Base-by-base conservation (phyloP, 768 basidiomycete species). In the Hydnomerulius pinastri region DNA sequence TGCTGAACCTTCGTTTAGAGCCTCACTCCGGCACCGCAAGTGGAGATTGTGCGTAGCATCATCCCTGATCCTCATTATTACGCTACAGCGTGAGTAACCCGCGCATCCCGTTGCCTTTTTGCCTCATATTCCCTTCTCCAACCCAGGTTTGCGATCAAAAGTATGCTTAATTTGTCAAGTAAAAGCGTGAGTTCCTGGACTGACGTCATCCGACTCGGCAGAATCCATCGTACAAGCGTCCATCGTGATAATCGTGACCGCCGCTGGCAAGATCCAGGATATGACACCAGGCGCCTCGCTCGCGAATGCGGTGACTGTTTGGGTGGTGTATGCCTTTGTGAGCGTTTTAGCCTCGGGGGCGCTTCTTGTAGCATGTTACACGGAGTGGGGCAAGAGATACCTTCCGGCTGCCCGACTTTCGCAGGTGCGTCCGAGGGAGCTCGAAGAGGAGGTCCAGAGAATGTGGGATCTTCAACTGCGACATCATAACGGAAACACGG, bases 161-260 rank as follows among this genome's bases (percentile, higher is more conserved):
- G 72, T 71, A 54, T 17, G 66, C 25, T 30, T 9, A 7, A 11
- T 17, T 29, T 18, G 18, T 11, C 38, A 21, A 15, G 24, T 49
- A 29, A 8, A 6, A 25, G n/a, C n/a, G n/a, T n/a, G n/a, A n/a
- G n/a, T n/a, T n/a, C n/a, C n/a, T n/a, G n/a, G n/a, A n/a, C n/a
- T n/a, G n/a, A n/a, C n/a, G n/a, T n/a, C n/a, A n/a, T n/a, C n/a
- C n/a, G n/a, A n/a, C n/a, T 13, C 17, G 15, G 18, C 56, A 74
- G 73, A 75, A 58, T 75, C 73, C 24, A 67, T 73, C 23, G 69
- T 74, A 1, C 74, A 75, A 54, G 73, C 69, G 7, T 71, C 69
- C 25, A 71, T 73, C 40, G 72, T 74, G 21, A 74, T 75, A 54
- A 72, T 74, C 56, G 73, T 73, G 8, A 72, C 68, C 15, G 73